phyloP scores from a whole-genome alignment of 441 rosid species.

The Gossypium armourianum region DNA sequence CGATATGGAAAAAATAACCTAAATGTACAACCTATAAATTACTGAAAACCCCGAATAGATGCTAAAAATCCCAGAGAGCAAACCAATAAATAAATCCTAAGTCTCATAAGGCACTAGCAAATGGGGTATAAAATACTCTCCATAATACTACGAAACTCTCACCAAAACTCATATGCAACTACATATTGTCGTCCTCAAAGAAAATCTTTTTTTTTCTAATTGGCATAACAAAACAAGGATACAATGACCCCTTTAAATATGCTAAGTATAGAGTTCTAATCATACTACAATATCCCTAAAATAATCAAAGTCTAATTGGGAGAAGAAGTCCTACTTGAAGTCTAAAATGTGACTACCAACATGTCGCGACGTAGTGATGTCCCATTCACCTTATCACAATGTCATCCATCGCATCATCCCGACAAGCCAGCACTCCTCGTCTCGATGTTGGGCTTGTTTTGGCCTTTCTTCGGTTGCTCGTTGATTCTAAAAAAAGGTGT shows the following conservation, averaged over 20 bases:
- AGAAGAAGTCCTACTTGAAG: no score
- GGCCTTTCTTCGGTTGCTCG: no score
- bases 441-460: no score
- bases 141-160: neutral
- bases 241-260: neutral
- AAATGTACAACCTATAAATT: neutral
- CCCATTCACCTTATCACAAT: neutral
- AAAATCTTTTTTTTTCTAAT: neutral
- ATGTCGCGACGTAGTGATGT: neutral
- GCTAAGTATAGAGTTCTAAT: neutral
- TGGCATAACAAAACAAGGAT: neutral
- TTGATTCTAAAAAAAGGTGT: no score
- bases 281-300: neutral
- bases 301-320: neutral
- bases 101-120: neutral
- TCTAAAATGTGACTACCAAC: neutral
- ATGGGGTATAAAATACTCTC: neutral
- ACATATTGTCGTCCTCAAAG: neutral
- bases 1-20: neutral
- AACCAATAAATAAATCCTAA: neutral
- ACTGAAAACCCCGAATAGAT: neutral
- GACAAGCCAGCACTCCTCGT: no score
- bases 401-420: no score
- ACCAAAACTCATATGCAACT: neutral
- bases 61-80: neutral